Evolutionary conservation across 441 rosid genomes (phyloP), one percentile per base, ranked within the genome.

Genomic region (Arabidopsis hybrid): DNA sequence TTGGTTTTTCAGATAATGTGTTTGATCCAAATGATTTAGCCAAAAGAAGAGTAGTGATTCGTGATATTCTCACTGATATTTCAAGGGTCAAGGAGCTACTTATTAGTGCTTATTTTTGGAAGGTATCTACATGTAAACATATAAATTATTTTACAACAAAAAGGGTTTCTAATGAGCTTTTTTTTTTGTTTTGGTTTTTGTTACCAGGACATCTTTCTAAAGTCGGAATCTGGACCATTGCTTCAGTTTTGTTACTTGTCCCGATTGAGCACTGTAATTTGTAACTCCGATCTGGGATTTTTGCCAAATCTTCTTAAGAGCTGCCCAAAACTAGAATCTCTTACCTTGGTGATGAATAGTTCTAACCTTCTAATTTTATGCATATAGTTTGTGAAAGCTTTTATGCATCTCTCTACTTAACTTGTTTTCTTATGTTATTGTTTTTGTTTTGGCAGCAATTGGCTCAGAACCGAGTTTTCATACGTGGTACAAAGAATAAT

Each of bases 111-210:
- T 1, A 0, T 51, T 2, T 7, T 3, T 60, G 14, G 67, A 29
- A 50, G 74, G 74, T 71, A n/a, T 12, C 29, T 21, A 60, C 17
- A 46, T 70, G 14, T 59, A 14, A 70, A 11, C 31, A 26, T 60
- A 50, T 8, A 50, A 2, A 47, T 10, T 29, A 71, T 29, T 60
- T 39, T 49, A 14, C 51, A 40, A 50, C 67, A 11, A 26, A 16
- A 14, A 17, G 3, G 3, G 53, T 51, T 51, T 21, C 6, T 9
- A 21, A 51, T 34, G 13, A 50, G 1, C 56, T 0, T 50, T 51
- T 0, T 49, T 4, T 2, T 5, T 7, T 12, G 17, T 45, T 12
- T 57, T n/a, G 3, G 4, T 55, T 32, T 56, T 29, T 67, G 26
- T 58, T 26, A 14, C 11, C 51, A 71, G 67, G 1, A 1, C 17